These are phyloP conservation scores for Collybia sp. DNA, from an alignment of 768 basidiomycete species.

Conservation along the genomic window DNA sequence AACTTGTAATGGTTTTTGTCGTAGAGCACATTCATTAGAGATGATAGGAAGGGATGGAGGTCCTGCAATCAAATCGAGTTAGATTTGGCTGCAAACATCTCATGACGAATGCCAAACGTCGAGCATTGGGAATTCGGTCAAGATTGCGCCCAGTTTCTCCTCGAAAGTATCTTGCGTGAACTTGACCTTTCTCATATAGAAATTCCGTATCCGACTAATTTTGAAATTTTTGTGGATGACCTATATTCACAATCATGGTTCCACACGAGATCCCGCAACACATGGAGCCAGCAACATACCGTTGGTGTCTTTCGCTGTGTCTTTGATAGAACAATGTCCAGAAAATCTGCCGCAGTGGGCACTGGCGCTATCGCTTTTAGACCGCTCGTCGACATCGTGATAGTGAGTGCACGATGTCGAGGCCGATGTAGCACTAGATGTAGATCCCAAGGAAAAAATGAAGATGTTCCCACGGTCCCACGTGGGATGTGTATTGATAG, in stretches of 20 bases:
- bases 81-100: too few species aligned
- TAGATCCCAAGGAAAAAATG: background rate
- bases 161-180: slow-evolving; percentile 97
- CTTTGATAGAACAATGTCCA: slow-evolving; percentile 90
- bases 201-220: slow-evolving; percentile 96
- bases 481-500: background rate
- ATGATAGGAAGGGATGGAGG: slow-evolving; percentile 93
- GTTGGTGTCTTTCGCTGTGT: slow-evolving; percentile 98
- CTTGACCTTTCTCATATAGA: slow-evolving; percentile 99
- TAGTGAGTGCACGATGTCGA: background rate
- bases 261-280: background rate
- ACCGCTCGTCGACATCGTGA: slow-evolving; percentile 74
- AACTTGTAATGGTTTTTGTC: slow-evolving; percentile 99
- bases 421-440: background rate
- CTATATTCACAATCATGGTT: slow-evolving; percentile 28
- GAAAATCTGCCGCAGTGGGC: slow-evolving; percentile 90
- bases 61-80: slow-evolving; percentile 37
- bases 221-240: slow-evolving; percentile 99
- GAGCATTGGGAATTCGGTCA: slow-evolving; percentile 95
- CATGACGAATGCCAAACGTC: slow-evolving; percentile 49
- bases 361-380: slow-evolving; percentile 99
- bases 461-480: slow-evolving; percentile 2
- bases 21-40: slow-evolving; percentile 96
- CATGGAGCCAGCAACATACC: slow-evolving; percentile 38
- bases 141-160: slow-evolving; percentile 89